phyloP scores from a whole-genome alignment of 2,329 filamentous ascomycete species.

The Penicillium sp. region DNA sequence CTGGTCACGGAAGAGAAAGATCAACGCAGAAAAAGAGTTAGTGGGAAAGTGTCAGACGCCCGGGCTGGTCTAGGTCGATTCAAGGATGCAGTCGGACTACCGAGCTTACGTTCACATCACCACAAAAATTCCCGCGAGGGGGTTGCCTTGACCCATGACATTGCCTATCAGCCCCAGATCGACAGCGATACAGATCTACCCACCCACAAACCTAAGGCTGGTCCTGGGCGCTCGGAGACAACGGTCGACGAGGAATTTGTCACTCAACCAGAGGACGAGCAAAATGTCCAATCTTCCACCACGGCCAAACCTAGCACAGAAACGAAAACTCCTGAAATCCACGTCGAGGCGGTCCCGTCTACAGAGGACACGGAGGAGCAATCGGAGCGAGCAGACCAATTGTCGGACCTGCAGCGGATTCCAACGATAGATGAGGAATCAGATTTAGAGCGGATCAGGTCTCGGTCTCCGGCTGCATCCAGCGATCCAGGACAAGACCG shows the following conservation, averaged over 20 bases:
- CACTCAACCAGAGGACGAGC: constrained; percentile 20
- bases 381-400: constrained; percentile 21
- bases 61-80: constrained; percentile 81
- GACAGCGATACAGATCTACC: constrained; percentile 36
- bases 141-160: constrained; percentile 35
- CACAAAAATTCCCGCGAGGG: constrained; percentile 44
- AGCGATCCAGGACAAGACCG: constrained; percentile 33
- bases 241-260: constrained; percentile 27
- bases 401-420: constrained; percentile 15
- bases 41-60: constrained; percentile 77
- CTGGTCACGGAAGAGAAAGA: constrained; percentile 44
- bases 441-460: constrained; percentile 35
- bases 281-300: constrained; percentile 13
- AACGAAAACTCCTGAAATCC: constrained; percentile 38
- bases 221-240: constrained; percentile 24
- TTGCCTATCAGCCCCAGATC: constrained; percentile 31
- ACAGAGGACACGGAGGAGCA: constrained; percentile 24
- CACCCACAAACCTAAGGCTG: constrained; percentile 16
- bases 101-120: constrained; percentile 46
- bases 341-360: constrained; percentile 34
- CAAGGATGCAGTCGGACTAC: constrained; percentile 75
- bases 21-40: constrained; percentile 70
- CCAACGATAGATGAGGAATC: constrained; percentile 32
- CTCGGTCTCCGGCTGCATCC: constrained; percentile 36
- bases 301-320: constrained; percentile 17